Evolutionary conservation across 2,329 filamentous ascomycete genomes (phyloP), one percentile per base, ranked within the genome.

Genomic region (Hypoxylon sp.): DNA sequence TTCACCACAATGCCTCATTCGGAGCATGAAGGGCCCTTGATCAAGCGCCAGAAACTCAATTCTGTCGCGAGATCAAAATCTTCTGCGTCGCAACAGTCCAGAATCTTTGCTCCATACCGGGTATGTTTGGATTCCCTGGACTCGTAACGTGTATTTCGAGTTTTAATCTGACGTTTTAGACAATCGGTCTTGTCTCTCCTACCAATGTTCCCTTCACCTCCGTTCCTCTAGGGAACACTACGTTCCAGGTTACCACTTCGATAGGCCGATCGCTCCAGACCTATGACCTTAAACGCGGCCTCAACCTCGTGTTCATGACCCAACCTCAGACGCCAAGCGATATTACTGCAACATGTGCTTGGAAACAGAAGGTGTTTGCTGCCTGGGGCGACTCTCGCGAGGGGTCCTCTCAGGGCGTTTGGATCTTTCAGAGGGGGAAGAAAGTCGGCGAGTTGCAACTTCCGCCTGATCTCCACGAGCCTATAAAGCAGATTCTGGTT

Each of bases 191-290:
- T 33, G 94, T 99, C 1, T 98, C 96, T 4, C 94, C 96, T 0
- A 98, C 95, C 2, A 82, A 86, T 54, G 94, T 98, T 0, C 95
- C 96, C 0, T 98, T 99, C 78, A 95, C 95, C 1, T 92, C 92
- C 5, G 88, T 97, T 33, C 92, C 95, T 0, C 85, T 97, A 14
- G 96, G 96, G 64, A 97, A 97, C 82, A 95, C 93, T 0, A 97
- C 94, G 2, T 99, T 97, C 78, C 96, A 99, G 80, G 94, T 99
- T 80, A 98, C 96, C 35, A 99, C 96, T 31, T 98, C 94, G 0
- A 92, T 97, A 69, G 96, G 95, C 70, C 89, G 91, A 76, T 93
- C 91, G 66, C 87, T 99, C 51, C 96, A 99, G 81, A 99, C 96
- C 0, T 99, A 99, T 83, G 96, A 99, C 79, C 84, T 99, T 69